These are phyloP conservation scores for Globisporangium parvum DNA, from an alignment of 352 stramenopile genomes.

Conservation along the genomic window DNA sequence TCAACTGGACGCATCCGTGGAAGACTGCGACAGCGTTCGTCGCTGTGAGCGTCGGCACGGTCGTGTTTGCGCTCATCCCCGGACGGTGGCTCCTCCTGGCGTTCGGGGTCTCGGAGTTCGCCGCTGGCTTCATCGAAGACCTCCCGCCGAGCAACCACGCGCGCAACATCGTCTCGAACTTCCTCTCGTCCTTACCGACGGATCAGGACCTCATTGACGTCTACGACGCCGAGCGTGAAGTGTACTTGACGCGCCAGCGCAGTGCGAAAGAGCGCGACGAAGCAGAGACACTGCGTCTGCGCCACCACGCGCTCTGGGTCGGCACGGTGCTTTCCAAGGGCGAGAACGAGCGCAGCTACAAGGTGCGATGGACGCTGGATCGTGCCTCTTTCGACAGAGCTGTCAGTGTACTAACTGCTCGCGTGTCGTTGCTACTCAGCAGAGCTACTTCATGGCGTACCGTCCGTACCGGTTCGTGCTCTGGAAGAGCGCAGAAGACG, in stretches of 20 bases:
- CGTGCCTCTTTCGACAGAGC: too few relatives aligned
- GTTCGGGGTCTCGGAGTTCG: slow-evolving; percentile 74
- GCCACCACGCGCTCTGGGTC: slow-evolving; percentile 67
- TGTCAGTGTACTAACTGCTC: neutral
- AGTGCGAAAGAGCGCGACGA: slow-evolving; percentile 42
- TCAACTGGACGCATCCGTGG: slow-evolving; percentile 87
- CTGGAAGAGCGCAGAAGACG: slow-evolving; percentile 76
- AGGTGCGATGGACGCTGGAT: slow-evolving; percentile 30
- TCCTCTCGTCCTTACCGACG: slow-evolving; percentile 71
- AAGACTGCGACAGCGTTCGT: slow-evolving; percentile 67
- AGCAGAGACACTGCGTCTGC: slow-evolving; percentile 37
- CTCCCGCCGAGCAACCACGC: slow-evolving; percentile 71
- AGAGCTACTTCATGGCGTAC: slow-evolving; percentile 59
- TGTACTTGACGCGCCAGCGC: slow-evolving; percentile 52
- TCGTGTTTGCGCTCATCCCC: slow-evolving; percentile 65
- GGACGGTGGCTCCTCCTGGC: slow-evolving; percentile 69
- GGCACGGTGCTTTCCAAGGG: slow-evolving; percentile 54
- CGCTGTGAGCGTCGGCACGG: slow-evolving; percentile 31
- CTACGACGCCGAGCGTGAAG: slow-evolving; percentile 55
- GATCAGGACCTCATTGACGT: slow-evolving; percentile 76
- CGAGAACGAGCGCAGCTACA: slow-evolving; percentile 56
- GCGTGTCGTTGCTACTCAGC: slow-evolving; percentile 12
- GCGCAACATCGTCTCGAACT: slow-evolving; percentile 77
- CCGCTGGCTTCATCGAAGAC: slow-evolving; percentile 70
- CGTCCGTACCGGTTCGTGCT: slow-evolving; percentile 71